These are phyloP conservation scores for Penicillium janthinellum DNA, from an alignment of 2,329 filamentous ascomycete species.

Conservation along the genomic window DNA sequence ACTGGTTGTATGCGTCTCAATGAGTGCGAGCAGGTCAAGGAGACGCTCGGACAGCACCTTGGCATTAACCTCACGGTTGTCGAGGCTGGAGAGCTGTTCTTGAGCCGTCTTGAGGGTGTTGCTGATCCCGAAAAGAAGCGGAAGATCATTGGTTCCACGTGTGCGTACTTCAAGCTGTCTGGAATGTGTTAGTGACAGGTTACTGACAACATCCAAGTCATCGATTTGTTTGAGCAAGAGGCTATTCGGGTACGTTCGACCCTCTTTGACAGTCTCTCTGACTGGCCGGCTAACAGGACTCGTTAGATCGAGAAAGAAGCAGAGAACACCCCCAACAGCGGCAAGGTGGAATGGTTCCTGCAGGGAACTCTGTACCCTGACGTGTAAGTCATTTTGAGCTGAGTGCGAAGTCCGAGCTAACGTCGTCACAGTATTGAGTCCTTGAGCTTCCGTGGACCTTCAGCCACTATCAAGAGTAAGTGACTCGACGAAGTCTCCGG, in stretches of 20 bases:
- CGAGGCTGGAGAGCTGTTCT: slow-evolving; percentile 75
- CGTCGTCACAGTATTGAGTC: slow-evolving; percentile 48
- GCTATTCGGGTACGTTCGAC: slow-evolving; percentile 38
- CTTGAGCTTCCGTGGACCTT: slow-evolving; percentile 73
- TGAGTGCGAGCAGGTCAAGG: slow-evolving; percentile 79
- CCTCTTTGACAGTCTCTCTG: background rate
- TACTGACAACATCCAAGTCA: slow-evolving; percentile 61
- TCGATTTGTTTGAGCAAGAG: slow-evolving; percentile 80
- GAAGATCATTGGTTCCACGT: slow-evolving; percentile 73
- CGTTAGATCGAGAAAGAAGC: slow-evolving; percentile 24
- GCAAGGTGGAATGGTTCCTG: slow-evolving; percentile 78
- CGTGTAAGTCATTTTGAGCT: slow-evolving; percentile 39
- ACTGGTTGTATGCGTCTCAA: slow-evolving; percentile 84
- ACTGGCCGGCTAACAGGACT: slow-evolving; percentile 8
- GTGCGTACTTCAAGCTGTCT: slow-evolving; percentile 9
- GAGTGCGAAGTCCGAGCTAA: background rate
- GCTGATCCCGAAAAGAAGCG: slow-evolving; percentile 82
- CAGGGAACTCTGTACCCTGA: slow-evolving; percentile 84
- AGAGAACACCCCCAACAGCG: slow-evolving; percentile 41
- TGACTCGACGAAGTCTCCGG: slow-evolving; percentile 43
- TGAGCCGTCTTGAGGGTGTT: slow-evolving; percentile 74
- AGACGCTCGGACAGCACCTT: slow-evolving; percentile 75
- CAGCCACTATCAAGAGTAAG: slow-evolving; percentile 72
- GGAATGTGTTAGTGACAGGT: background rate
- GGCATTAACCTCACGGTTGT: slow-evolving; percentile 90